Evolutionary conservation across 169 alveolate species (phyloP), one percentile per base, ranked within the genome.

Genomic region (Cryptosporidium felis): DNA sequence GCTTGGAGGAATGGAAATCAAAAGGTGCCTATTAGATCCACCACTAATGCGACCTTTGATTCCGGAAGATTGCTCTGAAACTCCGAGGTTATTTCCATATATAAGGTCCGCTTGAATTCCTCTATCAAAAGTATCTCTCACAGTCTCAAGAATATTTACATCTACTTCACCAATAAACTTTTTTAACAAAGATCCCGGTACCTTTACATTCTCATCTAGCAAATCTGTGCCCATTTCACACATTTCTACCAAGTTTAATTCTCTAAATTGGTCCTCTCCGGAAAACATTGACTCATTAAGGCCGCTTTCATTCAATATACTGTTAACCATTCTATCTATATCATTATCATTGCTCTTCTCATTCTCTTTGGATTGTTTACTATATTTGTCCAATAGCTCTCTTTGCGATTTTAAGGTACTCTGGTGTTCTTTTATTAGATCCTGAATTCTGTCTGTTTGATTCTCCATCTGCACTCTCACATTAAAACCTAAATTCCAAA

Each of bases 401-500:
- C 58, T 74, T 74, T 74, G 85, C 21, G 65, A 49, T n/a, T 74
- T 74, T 45, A 74, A 49, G 44, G 67, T 45, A 53, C 42, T 56
- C 36, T 74, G 85, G n/a, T 61, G 66, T 21, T 74, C 85, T 32
- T 23, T 49, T 16, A 74, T 49, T 9, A 74, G 58, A 49, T 74
- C 85, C 23, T 74, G 81, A 46, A 65, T 65, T 44, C 81, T 44
- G n/a, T 42, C 49, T 1, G 81, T 65, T 12, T 32, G 23, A 46
- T 36, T 46, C 44, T 65, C 81, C 81, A 65, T 65, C 16, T 65
- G 18, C 28, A 23, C 0, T 10, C 2, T 28, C 6, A n/a, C n/a
- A n/a, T n/a, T n/a, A n/a, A n/a, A n/a, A 30, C 44, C 34, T 23
- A 56, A 26, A 21, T 28, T n/a, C n/a, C n/a, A n/a, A n/a, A n/a